Percentiles rank a stretch among this genome's conserved stretches.
Evolutionary conservation across 2,329 filamentous ascomycete species (phyloP).

Genomic region (Botrytis galanthina): DNA sequence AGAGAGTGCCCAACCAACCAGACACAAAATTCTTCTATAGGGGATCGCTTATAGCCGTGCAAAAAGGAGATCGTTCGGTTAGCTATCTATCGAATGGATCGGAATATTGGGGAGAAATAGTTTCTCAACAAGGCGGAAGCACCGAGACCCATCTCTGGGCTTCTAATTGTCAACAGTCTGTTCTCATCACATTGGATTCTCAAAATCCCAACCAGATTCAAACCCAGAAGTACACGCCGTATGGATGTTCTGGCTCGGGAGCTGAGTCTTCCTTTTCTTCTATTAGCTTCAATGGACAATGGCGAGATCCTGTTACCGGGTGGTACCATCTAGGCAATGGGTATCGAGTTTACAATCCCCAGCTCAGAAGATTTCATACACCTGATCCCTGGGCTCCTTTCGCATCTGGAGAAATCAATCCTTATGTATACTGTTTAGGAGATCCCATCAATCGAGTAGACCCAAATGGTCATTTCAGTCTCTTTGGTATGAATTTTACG

Average conservation of each 20-base stretch:
- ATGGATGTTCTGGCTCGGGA: background rate
- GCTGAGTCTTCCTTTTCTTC: background rate
- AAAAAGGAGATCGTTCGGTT: background rate
- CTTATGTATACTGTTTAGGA: slow-evolving; percentile 17
- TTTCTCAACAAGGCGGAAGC: background rate
- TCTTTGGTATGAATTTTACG: background rate
- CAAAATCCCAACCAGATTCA: slow-evolving; percentile 4
- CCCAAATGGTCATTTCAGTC: slow-evolving; percentile 14
- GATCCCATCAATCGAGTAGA: slow-evolving; percentile 16
- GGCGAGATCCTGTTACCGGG: slow-evolving; percentile 15
- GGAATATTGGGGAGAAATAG: slow-evolving; percentile 14
- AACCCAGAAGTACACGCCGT: slow-evolving; percentile 8
- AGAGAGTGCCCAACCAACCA: background rate
- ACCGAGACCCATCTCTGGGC: slow-evolving; percentile 8
- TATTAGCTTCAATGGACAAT: slow-evolving; percentile 18
- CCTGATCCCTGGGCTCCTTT: slow-evolving; percentile 16
- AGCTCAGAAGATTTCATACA: slow-evolving; percentile 6
- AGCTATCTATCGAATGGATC: slow-evolving; percentile 9
- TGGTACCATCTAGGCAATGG: slow-evolving; percentile 19
- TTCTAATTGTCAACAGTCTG: slow-evolving; percentile 5
- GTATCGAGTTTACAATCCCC: slow-evolving; percentile 14
- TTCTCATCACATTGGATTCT: background rate
- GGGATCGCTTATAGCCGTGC: slow-evolving; percentile 2
- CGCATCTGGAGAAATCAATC: slow-evolving; percentile 16
- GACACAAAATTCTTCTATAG: slow-evolving; percentile 15